phyloP scores from a whole-genome alignment of 768 basidiomycete genomes.

The Leccinum sublutescens region DNA sequence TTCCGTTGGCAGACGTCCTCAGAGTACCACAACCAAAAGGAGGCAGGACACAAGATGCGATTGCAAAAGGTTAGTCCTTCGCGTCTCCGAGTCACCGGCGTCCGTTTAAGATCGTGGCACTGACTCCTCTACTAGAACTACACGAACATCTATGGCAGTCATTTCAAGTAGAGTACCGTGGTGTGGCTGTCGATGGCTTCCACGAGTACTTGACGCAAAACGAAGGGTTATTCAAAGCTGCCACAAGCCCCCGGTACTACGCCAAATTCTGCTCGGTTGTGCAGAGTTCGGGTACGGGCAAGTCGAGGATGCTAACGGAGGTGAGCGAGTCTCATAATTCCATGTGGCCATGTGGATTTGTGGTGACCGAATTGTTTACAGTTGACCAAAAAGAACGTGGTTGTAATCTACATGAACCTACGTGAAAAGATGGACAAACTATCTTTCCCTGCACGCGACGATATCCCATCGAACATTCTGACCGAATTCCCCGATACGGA shows the following conservation, averaged over 20 bases:
- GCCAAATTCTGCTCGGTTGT: not conserved
- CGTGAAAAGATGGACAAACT: not conserved
- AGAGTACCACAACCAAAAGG: not conserved
- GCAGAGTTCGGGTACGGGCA: not conserved
- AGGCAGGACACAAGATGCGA: not conserved
- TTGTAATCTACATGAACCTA: not conserved
- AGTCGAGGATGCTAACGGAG: not conserved
- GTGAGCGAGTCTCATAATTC: not conserved
- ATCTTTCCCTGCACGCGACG: not conserved
- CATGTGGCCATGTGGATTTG: not conserved
- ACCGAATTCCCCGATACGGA: not conserved
- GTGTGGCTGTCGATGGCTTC: not conserved
- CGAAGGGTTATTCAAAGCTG: not conserved
- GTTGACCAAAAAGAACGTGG: not conserved
- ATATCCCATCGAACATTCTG: not conserved
- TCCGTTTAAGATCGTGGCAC: not conserved
- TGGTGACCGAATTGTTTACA: not conserved
- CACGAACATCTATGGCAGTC: not conserved
- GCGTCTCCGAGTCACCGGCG: not conserved
- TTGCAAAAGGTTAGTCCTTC: not conserved
- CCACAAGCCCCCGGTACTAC: not conserved
- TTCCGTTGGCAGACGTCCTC: not conserved
- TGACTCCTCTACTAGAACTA: not conserved
- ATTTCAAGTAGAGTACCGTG: not conserved
- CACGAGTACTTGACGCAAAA: not conserved